These are phyloP conservation scores for Pichia kudriavzevii DNA, from an alignment of 1,139 yeast species.

Conservation along the genomic window DNA sequence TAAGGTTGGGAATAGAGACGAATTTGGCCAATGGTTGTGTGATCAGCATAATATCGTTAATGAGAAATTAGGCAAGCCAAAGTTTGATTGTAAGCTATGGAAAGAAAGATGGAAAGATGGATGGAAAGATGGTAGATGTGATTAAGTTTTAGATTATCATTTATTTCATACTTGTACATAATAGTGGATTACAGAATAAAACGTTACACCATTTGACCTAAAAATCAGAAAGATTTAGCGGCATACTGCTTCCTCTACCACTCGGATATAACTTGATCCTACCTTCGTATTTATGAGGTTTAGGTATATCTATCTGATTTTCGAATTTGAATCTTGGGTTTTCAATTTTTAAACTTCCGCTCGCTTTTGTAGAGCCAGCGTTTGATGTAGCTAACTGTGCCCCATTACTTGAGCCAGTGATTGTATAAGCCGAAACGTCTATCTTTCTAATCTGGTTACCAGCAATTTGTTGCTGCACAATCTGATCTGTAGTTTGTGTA, in stretches of 20 bases:
- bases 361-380: conserved; percentile 8
- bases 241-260: conserved; percentile 93
- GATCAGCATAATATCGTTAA: conserved; percentile 93
- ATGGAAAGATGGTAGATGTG: conserved; percentile 45
- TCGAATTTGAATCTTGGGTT: conserved; percentile 69
- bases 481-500: conserved; percentile 21
- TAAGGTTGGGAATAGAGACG: conserved; percentile 61
- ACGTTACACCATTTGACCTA: neutral
- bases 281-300: conserved; percentile 70
- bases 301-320: conserved; percentile 66
- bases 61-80: conserved; percentile 71
- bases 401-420: conserved; percentile 28
- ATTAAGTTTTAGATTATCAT: conserved; percentile 13
- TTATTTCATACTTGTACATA: neutral
- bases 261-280: conserved; percentile 79
- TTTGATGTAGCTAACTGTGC: conserved; percentile 5
- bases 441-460: conserved; percentile 48
- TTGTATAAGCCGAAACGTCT: conserved; percentile 53
- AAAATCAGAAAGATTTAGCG: conserved; percentile 54
- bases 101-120: conserved; percentile 86
- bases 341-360: conserved; percentile 38
- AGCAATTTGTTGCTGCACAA: conserved; percentile 40
- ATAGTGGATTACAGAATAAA: neutral
- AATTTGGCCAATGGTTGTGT: conserved; percentile 86
- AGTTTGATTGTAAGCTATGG: conserved; percentile 86